Percentiles rank a stretch among this genome's conserved stretches.
Conservation (phyloP, 345 rosid genomes). For the sweet orange (Citrus sinensis) region DNA sequence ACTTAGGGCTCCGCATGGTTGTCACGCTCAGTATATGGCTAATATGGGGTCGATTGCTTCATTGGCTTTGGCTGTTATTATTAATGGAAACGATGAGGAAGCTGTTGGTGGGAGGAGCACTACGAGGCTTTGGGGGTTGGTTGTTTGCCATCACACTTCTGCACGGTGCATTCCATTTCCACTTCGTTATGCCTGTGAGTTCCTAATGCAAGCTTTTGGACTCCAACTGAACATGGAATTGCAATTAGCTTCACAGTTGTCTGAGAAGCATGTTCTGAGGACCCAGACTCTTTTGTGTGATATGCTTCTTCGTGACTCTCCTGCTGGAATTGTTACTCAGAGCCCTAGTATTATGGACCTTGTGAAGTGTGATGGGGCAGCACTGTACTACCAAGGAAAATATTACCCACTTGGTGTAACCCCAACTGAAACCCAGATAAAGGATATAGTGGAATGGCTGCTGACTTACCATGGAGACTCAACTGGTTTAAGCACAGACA, state of each 20-base stretch:
- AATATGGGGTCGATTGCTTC: slow-evolving; percentile 96
- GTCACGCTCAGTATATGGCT: slow-evolving; percentile 95
- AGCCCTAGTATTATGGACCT: slow-evolving; percentile 96
- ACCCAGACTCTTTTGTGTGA: slow-evolving; percentile 94
- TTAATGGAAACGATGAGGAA: slow-evolving; percentile 82
- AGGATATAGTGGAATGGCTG: slow-evolving; percentile 87
- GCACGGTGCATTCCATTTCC: slow-evolving; percentile 89
- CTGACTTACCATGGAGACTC: slow-evolving; percentile 82
- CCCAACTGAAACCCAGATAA: slow-evolving; percentile 80
- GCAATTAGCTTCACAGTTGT: slow-evolving; percentile 85
- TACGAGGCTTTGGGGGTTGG: slow-evolving; percentile 95
- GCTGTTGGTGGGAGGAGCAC: slow-evolving; percentile 59
- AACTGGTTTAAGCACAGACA: slow-evolving; percentile 92
- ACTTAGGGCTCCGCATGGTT: slow-evolving; percentile 92
- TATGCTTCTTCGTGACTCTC: slow-evolving; percentile 97
- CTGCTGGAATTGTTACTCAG: slow-evolving; percentile 89
- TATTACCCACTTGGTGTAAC: slow-evolving; percentile 78
- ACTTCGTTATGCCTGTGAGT: slow-evolving; percentile 94
- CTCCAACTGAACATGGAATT: slow-evolving; percentile 96
- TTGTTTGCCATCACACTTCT: slow-evolving; percentile 97
- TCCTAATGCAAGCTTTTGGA: slow-evolving; percentile 97
- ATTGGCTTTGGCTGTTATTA: slow-evolving; percentile 85
- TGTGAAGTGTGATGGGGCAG: slow-evolving; percentile 93
- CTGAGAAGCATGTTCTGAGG: slow-evolving; percentile 84
- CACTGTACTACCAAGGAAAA: slow-evolving; percentile 81